A percentile compares a stretch with the other conserved stretches of the same genome.
Evolutionary conservation across 2,329 filamentous ascomycete genomes (phyloP).

Genomic region (Parafenestella ontariensis): DNA sequence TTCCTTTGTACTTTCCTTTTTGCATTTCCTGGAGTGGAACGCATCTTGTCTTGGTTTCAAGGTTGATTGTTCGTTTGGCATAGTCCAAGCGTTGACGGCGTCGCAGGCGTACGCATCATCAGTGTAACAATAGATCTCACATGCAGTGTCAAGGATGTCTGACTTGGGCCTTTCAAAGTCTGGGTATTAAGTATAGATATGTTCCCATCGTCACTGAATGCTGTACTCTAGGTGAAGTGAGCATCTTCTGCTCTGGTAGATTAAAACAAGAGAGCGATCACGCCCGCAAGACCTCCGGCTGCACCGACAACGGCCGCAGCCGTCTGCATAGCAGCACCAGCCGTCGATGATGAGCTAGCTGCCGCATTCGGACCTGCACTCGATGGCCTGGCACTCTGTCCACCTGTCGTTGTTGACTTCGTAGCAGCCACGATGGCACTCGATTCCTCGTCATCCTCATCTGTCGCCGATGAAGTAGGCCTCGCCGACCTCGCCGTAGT

Average conservation of each 20-base stretch:
- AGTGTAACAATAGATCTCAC: background rate
- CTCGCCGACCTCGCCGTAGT: background rate
- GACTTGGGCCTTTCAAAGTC: background rate
- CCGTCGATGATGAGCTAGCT: background rate
- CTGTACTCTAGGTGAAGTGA: background rate
- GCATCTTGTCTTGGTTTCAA: background rate
- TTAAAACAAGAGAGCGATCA: constrained; percentile 7
- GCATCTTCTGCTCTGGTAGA: background rate
- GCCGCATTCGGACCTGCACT: background rate
- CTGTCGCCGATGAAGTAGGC: background rate
- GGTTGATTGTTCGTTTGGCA: background rate
- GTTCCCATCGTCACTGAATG: background rate
- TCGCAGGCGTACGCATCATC: background rate
- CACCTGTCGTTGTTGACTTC: background rate
- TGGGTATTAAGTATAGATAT: background rate
- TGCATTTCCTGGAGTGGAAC: constrained; percentile 21
- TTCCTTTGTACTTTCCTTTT: constrained; percentile 1
- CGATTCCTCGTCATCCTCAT: background rate
- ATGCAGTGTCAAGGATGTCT: background rate
- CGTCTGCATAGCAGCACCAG: constrained; percentile 2
- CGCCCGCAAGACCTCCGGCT: constrained; percentile 5
- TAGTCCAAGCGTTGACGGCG: background rate
- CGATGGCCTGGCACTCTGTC: background rate
- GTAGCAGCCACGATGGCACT: background rate
- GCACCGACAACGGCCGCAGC: constrained; percentile 1